Conservation (phyloP, 2,329 filamentous ascomycete genomes). For the Knufia fluminis region DNA sequence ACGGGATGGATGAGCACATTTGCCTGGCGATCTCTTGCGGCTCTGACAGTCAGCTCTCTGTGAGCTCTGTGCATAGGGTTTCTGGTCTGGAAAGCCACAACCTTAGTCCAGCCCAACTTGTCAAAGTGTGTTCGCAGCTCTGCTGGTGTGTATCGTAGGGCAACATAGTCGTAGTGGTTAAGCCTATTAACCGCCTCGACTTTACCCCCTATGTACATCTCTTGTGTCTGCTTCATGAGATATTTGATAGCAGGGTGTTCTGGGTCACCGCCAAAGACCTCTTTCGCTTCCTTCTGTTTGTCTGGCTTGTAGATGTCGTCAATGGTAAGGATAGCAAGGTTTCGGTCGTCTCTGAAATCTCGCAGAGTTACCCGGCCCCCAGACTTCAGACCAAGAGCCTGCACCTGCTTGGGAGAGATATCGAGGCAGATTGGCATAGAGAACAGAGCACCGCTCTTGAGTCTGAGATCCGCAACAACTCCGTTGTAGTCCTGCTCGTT, state of each 20-base stretch:
- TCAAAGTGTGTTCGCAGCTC: slow-evolving; percentile 95
- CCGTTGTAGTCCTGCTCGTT: slow-evolving; percentile 93
- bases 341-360: slow-evolving; percentile 92
- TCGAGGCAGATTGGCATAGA: slow-evolving; percentile 96
- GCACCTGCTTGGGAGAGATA: slow-evolving; percentile 63
- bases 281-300: slow-evolving; percentile 85
- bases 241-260: slow-evolving; percentile 90
- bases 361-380: slow-evolving; percentile 79
- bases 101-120: slow-evolving; percentile 96
- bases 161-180: slow-evolving; percentile 98
- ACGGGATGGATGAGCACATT: slow-evolving; percentile 99
- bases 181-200: slow-evolving; percentile 89
- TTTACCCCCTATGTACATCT: slow-evolving; percentile 93
- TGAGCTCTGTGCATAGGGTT: slow-evolving; percentile 99
- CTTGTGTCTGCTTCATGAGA: slow-evolving; percentile 68
- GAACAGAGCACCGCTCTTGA: slow-evolving; percentile 83
- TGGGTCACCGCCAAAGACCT: slow-evolving; percentile 88
- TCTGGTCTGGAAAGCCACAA: slow-evolving; percentile 97
- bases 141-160: slow-evolving; percentile 87
- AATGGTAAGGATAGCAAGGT: slow-evolving; percentile 88
- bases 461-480: slow-evolving; percentile 79
- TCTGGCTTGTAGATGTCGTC: slow-evolving; percentile 93
- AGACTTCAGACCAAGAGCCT: slow-evolving; percentile 64
- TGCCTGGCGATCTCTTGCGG: slow-evolving; percentile 87
- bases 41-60: slow-evolving; percentile 92